phyloP scores from a whole-genome alignment of 2,329 filamentous ascomycete genomes.

The Trichophyton verrucosum region DNA sequence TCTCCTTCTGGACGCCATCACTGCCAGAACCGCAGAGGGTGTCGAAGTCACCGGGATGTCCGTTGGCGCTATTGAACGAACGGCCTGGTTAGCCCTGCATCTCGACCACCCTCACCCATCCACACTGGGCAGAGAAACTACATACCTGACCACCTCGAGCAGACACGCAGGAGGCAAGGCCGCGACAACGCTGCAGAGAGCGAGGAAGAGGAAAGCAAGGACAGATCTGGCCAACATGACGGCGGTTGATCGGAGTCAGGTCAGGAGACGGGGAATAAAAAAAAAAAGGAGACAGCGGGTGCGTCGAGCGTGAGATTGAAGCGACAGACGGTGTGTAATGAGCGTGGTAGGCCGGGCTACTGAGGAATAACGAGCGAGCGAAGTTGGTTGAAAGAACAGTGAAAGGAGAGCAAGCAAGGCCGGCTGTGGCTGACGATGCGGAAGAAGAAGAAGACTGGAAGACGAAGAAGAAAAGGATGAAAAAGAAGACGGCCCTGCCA shows the following conservation, averaged over 20 bases:
- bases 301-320: slow-evolving; percentile 8
- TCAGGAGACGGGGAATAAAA: neutral
- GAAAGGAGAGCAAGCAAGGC: no score
- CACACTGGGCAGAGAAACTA: neutral
- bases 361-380: neutral
- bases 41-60: slow-evolving; percentile 28
- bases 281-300: slow-evolving; percentile 11
- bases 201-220: slow-evolving; percentile 34
- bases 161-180: slow-evolving; percentile 40
- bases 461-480: neutral
- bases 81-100: slow-evolving; percentile 15
- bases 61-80: slow-evolving; percentile 19
- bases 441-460: no score
- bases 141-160: slow-evolving; percentile 40
- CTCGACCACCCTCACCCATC: neutral
- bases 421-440: no score
- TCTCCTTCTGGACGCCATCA: slow-evolving; percentile 25
- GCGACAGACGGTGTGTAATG: slow-evolving; percentile 1
- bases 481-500: neutral
- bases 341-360: neutral
- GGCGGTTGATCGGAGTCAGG: slow-evolving; percentile 5
- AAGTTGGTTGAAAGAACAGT: neutral
- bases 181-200: slow-evolving; percentile 31
- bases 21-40: slow-evolving; percentile 28
- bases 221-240: slow-evolving; percentile 37